phyloP scores from a whole-genome alignment of 805 yeast species.

The Pichia nanzhaoensis region DNA sequence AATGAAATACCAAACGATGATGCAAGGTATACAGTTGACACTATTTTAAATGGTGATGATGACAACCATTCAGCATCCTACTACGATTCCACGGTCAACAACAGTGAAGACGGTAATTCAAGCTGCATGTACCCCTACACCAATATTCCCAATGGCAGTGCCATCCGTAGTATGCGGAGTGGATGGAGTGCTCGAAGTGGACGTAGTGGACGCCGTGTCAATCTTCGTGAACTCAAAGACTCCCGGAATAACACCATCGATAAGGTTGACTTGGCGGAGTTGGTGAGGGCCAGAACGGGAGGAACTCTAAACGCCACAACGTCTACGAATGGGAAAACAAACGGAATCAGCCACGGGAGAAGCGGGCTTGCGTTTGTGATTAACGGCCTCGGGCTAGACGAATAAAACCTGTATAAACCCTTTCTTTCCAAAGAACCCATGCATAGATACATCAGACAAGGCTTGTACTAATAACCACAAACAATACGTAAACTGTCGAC shows the following conservation, averaged over 20 bases:
- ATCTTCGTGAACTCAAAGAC: conserved; percentile 5
- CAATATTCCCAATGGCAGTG: neutral
- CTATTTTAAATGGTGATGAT: neutral
- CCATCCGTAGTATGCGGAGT: conserved; percentile 2
- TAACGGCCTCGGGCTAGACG: conserved; percentile 11
- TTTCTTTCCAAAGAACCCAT: too few species aligned
- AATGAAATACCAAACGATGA: neutral
- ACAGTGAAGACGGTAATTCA: neutral
- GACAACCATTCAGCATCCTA: neutral
- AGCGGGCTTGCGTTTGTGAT: conserved; percentile 16
- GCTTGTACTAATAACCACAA: too few species aligned
- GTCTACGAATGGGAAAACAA: neutral
- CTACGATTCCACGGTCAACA: neutral
- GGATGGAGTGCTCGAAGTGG: conserved; percentile 6
- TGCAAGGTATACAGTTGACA: neutral
- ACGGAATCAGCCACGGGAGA: conserved; percentile 2
- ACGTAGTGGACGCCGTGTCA: conserved; percentile 2
- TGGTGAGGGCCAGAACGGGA: conserved; percentile 4
- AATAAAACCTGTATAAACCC: neutral
- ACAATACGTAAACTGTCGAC: too few species aligned
- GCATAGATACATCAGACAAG: too few species aligned
- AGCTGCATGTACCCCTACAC: neutral
- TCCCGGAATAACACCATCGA: neutral
- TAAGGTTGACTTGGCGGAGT: neutral
- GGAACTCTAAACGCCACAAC: neutral